These are phyloP conservation scores for Fraxinus sp. DNA, from an alignment of 305 asterid genomes.

Conservation along the genomic window DNA sequence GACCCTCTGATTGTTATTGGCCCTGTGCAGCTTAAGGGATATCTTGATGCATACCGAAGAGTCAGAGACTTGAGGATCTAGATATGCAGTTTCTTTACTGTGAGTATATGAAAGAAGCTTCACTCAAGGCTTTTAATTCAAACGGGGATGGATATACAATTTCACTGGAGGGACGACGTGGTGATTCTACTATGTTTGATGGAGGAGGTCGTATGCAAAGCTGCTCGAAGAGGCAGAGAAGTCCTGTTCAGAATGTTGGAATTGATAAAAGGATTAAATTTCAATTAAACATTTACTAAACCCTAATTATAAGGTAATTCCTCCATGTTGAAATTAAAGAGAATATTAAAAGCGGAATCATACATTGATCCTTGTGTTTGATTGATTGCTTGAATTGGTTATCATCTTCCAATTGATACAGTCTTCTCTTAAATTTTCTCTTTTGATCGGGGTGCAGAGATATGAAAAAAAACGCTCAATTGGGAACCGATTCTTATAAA, in stretches of 20 bases:
- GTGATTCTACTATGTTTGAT: slow-evolving; percentile 46
- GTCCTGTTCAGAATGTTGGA: slow-evolving; percentile 38
- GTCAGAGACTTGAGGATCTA: slow-evolving; percentile 55
- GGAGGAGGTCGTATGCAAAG: slow-evolving; percentile 64
- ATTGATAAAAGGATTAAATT: too few relatives aligned
- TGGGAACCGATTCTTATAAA: too few relatives aligned
- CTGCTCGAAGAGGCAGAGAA: slow-evolving; percentile 53
- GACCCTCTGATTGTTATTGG: slow-evolving; percentile 77
- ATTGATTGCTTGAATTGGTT: too few relatives aligned
- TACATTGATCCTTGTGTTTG: too few relatives aligned
- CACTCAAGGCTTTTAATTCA: slow-evolving; percentile 43
- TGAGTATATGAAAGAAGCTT: slow-evolving; percentile 60
- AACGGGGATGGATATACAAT: slow-evolving; percentile 27
- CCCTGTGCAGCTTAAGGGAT: slow-evolving; percentile 79
- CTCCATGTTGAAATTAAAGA: too few relatives aligned
- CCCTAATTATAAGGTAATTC: too few relatives aligned
- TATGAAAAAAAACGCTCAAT: too few relatives aligned
- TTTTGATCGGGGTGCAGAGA: too few relatives aligned
- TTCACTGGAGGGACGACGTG: background rate
- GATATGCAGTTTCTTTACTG: slow-evolving; percentile 93
- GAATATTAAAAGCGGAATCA: too few relatives aligned
- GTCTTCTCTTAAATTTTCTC: too few relatives aligned
- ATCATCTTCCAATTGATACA: too few relatives aligned
- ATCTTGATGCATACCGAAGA: slow-evolving; percentile 85
- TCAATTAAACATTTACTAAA: too few relatives aligned